phyloP scores from a whole-genome alignment of 257 asterid species.

The Solanum microdontum region DNA sequence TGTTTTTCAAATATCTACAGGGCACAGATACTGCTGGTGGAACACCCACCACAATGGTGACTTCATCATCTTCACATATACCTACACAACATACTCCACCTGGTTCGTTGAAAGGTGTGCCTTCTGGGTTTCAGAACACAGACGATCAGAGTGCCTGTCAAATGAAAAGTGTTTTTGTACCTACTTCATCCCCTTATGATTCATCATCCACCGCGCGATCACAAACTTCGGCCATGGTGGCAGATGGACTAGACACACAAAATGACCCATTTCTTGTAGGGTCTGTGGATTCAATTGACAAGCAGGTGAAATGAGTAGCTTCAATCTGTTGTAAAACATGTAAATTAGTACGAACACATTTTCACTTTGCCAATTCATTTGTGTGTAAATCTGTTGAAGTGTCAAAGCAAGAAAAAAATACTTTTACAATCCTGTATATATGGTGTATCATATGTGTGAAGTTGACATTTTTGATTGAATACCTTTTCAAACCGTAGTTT shows the following conservation, averaged over 20 bases:
- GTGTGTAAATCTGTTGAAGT: not conserved
- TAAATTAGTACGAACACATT: not conserved
- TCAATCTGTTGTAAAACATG: not conserved
- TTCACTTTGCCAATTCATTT: not conserved
- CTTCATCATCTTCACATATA: constrained; percentile 45
- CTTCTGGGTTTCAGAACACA: constrained; percentile 46
- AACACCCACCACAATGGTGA: constrained; percentile 29
- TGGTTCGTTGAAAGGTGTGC: constrained; percentile 45
- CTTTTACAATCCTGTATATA: not conserved
- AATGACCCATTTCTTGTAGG: constrained; percentile 76
- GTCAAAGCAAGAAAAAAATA: not conserved
- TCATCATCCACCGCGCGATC: constrained; percentile 51
- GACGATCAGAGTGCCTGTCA: constrained; percentile 44
- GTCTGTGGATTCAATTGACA: constrained; percentile 49
- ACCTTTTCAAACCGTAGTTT: not conserved
- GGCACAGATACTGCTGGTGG: constrained; percentile 35
- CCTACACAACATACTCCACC: constrained; percentile 52
- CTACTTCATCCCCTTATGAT: constrained; percentile 70
- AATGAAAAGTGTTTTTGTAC: constrained; percentile 45
- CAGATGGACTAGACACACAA: constrained; percentile 64
- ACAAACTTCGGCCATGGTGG: constrained; percentile 57
- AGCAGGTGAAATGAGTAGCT: constrained; percentile 43
- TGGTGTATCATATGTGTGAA: not conserved
- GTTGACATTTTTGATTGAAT: not conserved
- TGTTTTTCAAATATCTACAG: constrained; percentile 30